Percentiles rank a stretch among this genome's conserved stretches.
These are phyloP conservation scores for Kazachstania sp. DNA, from an alignment of 1,139 yeast species.

Conservation along the genomic window DNA sequence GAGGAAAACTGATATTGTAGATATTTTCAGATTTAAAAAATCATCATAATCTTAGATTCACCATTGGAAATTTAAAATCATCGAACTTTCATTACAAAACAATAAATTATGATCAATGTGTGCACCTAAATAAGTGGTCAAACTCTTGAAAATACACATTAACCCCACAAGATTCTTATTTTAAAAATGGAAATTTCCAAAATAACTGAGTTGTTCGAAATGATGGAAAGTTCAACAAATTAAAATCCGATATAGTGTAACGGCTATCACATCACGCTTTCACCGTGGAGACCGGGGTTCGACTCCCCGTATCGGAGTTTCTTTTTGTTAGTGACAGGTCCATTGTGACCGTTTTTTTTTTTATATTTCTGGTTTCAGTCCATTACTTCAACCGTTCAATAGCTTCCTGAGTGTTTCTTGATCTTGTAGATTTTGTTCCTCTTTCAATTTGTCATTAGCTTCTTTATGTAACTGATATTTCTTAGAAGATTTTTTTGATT, in stretches of 20 bases:
- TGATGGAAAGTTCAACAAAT: not conserved
- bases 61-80: too few species aligned
- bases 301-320: constrained; percentile 8
- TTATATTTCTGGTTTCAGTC: too few species aligned
- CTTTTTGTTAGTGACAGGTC: not conserved
- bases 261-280: constrained; percentile 10
- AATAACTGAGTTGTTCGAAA: not conserved
- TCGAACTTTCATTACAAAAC: too few species aligned
- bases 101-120: too few species aligned
- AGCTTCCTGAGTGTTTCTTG: constrained; percentile 9
- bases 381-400: too few species aligned
- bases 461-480: constrained; percentile 44
- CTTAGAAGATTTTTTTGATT: constrained; percentile 44
- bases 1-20: too few species aligned
- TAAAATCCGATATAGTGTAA: constrained; percentile 9
- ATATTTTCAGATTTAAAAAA: too few species aligned
- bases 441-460: constrained; percentile 20
- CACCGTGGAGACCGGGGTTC: constrained; percentile 10
- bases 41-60: too few species aligned
- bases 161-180: not conserved
- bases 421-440: constrained; percentile 10
- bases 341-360: not conserved
- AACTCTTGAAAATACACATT: not conserved
- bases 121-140: too few species aligned
- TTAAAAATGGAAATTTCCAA: not conserved